Base-by-base conservation (phyloP, 2,329 filamentous ascomycete species). In the Fusarium tupiense region DNA sequence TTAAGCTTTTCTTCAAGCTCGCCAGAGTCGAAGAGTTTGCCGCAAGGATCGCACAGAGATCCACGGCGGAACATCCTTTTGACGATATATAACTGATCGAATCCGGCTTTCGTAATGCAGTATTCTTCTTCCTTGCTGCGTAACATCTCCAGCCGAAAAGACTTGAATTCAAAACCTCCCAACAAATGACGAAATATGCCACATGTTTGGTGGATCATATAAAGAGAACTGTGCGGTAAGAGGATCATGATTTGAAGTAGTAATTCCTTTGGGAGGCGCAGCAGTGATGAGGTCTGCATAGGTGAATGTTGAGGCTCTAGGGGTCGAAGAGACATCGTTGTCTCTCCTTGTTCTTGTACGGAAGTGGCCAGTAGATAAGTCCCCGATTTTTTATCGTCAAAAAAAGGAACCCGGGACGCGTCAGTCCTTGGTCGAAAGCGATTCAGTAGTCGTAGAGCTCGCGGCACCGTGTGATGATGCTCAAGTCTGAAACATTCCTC, bases 191-290 rank as follows among this genome's bases (percentile, higher is more conserved):
- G 61, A 4, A 71, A n/a, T 5, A 5, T 2, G 9, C n/a, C 40
- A 20, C 44, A 71, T 2, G 61, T 66, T 61, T 71, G 61, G 9
- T 37, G 35, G n/a, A 58, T 20, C 54, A 71, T 66, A 2, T 71
- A 71, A 3, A 71, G 37, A 12, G 67, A 57, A 16, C 50, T 47
- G 1, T 33, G 7, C 6, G 44, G 50, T 3, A 71, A 4, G 14
- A 13, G 2, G 0, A 4, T 3, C 14, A 70, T 41, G 20, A 31
- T 17, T 8, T 24, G 14, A 22, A 71, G 7, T 11, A 71, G 5
- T 5, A 66, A 20, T n/a, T 71, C n/a, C 5, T 4, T 2, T 8
- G 68, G 54, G 22, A 71, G 22, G 20, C 40, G 24, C 1, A 69
- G 12, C 3, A 69, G 19, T 22, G 17, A 5, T 10, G 49, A n/a